These are phyloP conservation scores for Blastobotrys mokoenaii DNA, from an alignment of 805 yeast genomes.

Conservation along the genomic window DNA sequence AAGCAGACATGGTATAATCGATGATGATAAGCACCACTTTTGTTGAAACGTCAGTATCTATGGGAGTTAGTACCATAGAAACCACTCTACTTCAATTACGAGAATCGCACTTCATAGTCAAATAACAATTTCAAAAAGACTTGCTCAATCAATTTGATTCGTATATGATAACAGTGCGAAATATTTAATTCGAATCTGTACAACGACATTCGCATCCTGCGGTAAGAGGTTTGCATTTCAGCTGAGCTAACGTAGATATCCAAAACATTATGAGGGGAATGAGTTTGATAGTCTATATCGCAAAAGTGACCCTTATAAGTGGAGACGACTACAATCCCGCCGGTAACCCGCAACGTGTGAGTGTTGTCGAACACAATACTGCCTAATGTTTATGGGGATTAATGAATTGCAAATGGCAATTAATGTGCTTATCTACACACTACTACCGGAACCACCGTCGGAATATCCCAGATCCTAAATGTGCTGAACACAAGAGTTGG, in stretches of 20 bases:
- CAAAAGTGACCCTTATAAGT: neutral
- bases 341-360: neutral
- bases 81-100: too few relatives aligned
- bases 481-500: neutral
- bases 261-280: too few relatives aligned
- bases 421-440: neutral
- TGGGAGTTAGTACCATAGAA: too few relatives aligned
- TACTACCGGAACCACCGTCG: neutral
- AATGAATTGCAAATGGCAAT: neutral
- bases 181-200: neutral
- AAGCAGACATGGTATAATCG: too few relatives aligned
- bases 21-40: too few relatives aligned
- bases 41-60: too few relatives aligned
- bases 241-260: neutral
- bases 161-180: too few relatives aligned
- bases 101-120: too few relatives aligned
- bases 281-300: too few relatives aligned
- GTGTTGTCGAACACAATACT: neutral
- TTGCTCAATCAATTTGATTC: too few relatives aligned
- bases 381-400: neutral
- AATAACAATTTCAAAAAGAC: too few relatives aligned
- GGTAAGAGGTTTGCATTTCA: neutral
- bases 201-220: neutral
- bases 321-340: neutral
- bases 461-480: neutral